Conservation (phyloP, 2,329 filamentous ascomycete species). For the Botrytis pseudocinerea region DNA sequence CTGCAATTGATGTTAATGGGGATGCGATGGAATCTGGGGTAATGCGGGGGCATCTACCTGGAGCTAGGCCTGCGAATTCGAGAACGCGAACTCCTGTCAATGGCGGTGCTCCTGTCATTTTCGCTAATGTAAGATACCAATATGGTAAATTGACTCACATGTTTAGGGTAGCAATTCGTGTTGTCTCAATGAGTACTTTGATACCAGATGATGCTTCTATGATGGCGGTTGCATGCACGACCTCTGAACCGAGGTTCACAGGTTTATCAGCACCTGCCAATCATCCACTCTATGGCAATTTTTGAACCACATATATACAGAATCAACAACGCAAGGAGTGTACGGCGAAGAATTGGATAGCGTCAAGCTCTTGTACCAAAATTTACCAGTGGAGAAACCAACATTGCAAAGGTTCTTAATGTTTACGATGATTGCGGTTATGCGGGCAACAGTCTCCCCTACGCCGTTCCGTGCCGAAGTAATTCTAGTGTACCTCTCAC, state of each 20-base stretch:
- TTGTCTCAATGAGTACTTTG: background rate
- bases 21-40: slow-evolving; percentile 24
- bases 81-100: slow-evolving; percentile 62
- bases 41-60: slow-evolving; percentile 51
- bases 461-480: background rate
- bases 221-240: background rate
- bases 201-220: background rate
- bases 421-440: too few relatives aligned
- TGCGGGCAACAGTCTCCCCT: background rate
- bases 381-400: background rate
- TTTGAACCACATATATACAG: background rate
- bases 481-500: background rate
- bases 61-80: slow-evolving; percentile 64
- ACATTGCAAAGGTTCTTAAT: too few relatives aligned
- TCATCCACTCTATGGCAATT: background rate
- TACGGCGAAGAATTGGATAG: background rate
- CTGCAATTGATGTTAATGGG: slow-evolving; percentile 46
- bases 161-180: background rate
- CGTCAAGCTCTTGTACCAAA: background rate
- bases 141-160: background rate
- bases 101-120: slow-evolving; percentile 43
- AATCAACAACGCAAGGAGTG: background rate
- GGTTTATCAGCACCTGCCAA: background rate
- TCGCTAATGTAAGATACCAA: background rate
- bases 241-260: slow-evolving; percentile 1